phyloP scores from a whole-genome alignment of 805 yeast genomes.

The Blastobotrys attinorum region DNA sequence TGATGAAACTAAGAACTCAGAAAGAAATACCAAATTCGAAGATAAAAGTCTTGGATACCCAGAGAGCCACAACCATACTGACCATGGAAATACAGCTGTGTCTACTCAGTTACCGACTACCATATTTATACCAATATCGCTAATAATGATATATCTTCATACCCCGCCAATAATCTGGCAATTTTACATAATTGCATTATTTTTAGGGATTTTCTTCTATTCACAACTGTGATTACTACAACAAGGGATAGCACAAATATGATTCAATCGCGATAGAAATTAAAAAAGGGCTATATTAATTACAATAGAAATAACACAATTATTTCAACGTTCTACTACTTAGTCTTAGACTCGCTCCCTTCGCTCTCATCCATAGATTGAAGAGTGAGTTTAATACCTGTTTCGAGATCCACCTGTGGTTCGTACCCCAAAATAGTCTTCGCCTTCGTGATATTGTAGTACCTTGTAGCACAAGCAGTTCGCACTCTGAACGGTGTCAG shows the following conservation, averaged over 20 bases:
- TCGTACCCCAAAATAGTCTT: constrained; percentile 65
- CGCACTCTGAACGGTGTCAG: constrained; percentile 91
- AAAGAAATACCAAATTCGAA: neutral
- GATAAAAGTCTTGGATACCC: neutral
- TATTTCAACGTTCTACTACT: no score
- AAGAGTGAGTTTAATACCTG: constrained; percentile 71
- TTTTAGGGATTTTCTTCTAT: no score
- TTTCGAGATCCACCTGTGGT: constrained; percentile 71
- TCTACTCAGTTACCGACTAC: neutral
- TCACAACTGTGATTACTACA: neutral
- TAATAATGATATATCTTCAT: neutral
- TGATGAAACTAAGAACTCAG: neutral
- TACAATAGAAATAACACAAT: neutral
- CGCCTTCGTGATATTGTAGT: constrained; percentile 87
- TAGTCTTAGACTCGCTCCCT: constrained; percentile 8
- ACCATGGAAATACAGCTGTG: constrained; percentile 1
- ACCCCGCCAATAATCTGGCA: neutral
- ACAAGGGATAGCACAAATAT: neutral
- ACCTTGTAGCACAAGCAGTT: constrained; percentile 86
- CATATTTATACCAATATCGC: neutral
- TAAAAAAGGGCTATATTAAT: neutral
- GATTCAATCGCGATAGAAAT: neutral
- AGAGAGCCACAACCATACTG: neutral
- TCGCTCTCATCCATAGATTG: constrained; percentile 77
- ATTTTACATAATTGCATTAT: no score